Evolutionary conservation across 345 rosid genomes (phyloP), one percentile per base, ranked within the genome.

Genomic region (Alliaria petiolata): DNA sequence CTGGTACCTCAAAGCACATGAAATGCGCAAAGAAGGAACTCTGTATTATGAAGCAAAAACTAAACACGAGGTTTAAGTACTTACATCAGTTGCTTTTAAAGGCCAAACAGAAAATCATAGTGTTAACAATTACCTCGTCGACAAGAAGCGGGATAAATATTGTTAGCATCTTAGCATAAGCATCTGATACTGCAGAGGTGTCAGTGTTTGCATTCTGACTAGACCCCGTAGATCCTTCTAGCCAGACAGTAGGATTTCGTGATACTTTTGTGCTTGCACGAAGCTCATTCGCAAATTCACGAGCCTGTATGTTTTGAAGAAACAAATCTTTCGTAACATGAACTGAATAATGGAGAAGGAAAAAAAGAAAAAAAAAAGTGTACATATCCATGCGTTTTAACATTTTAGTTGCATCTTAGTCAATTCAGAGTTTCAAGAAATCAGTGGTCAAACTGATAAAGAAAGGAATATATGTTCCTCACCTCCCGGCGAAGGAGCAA

Each of bases 401-500:
- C 44, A 36, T 35, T 76, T 60, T 47, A 30, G 71, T 17, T 47
- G 63, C 31, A n/a, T n/a, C 33, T 17, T 47, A 20, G 51, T 22
- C 39, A 56, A n/a, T 14, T 62, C 46, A 7, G 22, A 36, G 16
- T 28, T 45, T 16, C 61, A 39, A 17, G n/a, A 54, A 46, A 36
- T 36, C 9, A 26, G 61, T 39, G 33, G 67, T 58, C 54, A 34
- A 50, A 50, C 7, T 20, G 33, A 54, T 14, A 46, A 16, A 19
- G 8, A 64, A 61, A 75, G 57, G 25, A 22, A 22, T 40, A 61
- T 31, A 45, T 74, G 52, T 57, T 54, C 71, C 88, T 80, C 61
- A 92, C 99, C 97, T 95, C 99, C 61, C 98, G 89, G 25, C 98
- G 98, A 78, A 95, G 93, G 81, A 95, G 99, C 69, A 95, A 86